Conservation (phyloP, 2,329 filamentous ascomycete species). For the Penicillium griseofulvum region DNA sequence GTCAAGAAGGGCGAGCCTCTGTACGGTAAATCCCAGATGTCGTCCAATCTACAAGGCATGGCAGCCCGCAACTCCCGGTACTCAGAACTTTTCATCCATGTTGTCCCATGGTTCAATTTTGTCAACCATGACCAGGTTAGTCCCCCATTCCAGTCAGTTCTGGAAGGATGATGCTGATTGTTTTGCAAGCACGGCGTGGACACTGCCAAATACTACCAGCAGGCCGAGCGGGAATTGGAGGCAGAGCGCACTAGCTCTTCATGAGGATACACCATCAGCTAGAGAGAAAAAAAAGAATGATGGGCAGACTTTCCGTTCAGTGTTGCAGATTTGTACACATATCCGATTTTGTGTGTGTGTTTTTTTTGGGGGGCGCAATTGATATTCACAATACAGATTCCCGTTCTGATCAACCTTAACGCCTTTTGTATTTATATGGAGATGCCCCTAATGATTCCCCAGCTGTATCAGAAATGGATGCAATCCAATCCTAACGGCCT, state of each 20-base stretch:
- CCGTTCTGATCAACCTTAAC: slow-evolving; percentile 7
- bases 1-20: slow-evolving; percentile 89
- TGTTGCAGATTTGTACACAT: slow-evolving; percentile 27
- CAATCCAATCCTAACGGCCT: not conserved
- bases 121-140: slow-evolving; percentile 79
- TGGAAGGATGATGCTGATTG: not conserved
- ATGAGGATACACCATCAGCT: slow-evolving; percentile 10
- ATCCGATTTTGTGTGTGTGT: slow-evolving; percentile 22
- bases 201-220: slow-evolving; percentile 96
- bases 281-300: slow-evolving; percentile 12
- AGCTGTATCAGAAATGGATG: not conserved
- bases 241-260: slow-evolving; percentile 56
- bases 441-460: not conserved
- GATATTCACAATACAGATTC: slow-evolving; percentile 23
- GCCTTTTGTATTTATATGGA: not conserved
- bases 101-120: slow-evolving; percentile 96
- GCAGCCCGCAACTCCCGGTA: slow-evolving; percentile 91
- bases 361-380: slow-evolving; percentile 22
- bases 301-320: slow-evolving; percentile 12
- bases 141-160: not conserved
- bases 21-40: slow-evolving; percentile 76
- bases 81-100: slow-evolving; percentile 75
- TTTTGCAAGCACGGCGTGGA: slow-evolving; percentile 86
- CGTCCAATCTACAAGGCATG: slow-evolving; percentile 89
- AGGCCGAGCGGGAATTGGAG: slow-evolving; percentile 91